Conservation (phyloP, 2,329 filamentous ascomycete species). For the Sclerotinia glacialis region DNA sequence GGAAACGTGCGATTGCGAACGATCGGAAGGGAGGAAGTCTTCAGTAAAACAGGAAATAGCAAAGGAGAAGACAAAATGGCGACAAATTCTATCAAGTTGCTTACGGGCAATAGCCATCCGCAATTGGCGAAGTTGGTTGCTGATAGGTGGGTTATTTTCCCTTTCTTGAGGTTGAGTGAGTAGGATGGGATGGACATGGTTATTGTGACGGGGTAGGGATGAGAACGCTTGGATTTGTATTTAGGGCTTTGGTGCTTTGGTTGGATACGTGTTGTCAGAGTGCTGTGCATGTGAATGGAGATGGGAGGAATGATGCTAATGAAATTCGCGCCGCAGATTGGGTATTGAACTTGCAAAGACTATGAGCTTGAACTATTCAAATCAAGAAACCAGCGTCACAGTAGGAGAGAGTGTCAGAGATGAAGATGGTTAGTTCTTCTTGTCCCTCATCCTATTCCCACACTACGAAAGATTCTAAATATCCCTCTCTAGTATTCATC, state of each 20-base stretch:
- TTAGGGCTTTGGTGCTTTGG: neutral
- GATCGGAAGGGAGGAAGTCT: neutral
- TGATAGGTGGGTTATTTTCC: slow-evolving; percentile 26
- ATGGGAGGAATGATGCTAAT: slow-evolving; percentile 13
- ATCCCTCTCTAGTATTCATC: slow-evolving; percentile 70
- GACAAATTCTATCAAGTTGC: slow-evolving; percentile 70
- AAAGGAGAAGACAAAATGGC: slow-evolving; percentile 50
- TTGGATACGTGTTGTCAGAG: neutral
- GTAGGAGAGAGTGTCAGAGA: slow-evolving; percentile 95
- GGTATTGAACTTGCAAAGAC: slow-evolving; percentile 77
- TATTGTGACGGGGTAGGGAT: neutral
- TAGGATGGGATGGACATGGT: neutral
- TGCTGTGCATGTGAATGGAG: neutral
- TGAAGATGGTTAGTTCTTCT: slow-evolving; percentile 66
- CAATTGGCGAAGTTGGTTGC: slow-evolving; percentile 65
- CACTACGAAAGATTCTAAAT: neutral
- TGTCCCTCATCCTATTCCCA: neutral
- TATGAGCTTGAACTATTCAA: slow-evolving; percentile 79
- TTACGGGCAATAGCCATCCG: slow-evolving; percentile 74
- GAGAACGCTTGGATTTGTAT: neutral
- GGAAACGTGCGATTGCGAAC: neutral
- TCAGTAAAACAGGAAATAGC: neutral
- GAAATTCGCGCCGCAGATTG: slow-evolving; percentile 49
- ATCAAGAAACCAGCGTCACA: slow-evolving; percentile 84
- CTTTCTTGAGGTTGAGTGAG: neutral